Conservation (phyloP, 768 basidiomycete species). For the Rhodotorula graminis region DNA sequence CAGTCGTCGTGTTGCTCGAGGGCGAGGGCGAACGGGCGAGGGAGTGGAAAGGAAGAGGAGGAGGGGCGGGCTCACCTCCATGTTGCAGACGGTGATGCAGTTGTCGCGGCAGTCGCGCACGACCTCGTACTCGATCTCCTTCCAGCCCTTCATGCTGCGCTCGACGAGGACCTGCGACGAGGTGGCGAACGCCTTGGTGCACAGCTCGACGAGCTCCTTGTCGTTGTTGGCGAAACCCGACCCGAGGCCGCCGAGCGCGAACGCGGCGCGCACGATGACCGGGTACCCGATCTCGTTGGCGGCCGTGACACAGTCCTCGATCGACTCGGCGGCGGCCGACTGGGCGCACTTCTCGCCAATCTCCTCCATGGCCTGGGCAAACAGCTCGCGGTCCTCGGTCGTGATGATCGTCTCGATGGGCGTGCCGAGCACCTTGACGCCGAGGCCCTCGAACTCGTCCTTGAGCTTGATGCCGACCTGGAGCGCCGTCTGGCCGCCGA, state of each 20-base stretch:
- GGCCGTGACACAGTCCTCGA: constrained; percentile 75
- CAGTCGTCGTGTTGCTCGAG: not conserved
- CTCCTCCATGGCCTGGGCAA: constrained; percentile 87
- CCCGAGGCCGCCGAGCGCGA: constrained; percentile 90
- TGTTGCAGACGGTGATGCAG: constrained; percentile 99
- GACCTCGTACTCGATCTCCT: constrained; percentile 99
- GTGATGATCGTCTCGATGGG: constrained; percentile 95
- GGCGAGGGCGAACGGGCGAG: too few species aligned
- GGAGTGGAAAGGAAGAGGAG: not conserved
- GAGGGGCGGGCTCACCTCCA: constrained; percentile 72
- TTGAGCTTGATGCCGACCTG: constrained; percentile 96
- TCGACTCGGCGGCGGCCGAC: constrained; percentile 77
- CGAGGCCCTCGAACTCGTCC: constrained; percentile 85
- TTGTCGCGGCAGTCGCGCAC: constrained; percentile 96
- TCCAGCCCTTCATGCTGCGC: constrained; percentile 99
- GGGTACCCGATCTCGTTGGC: constrained; percentile 85
- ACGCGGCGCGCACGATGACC: constrained; percentile 93
- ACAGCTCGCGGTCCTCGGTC: constrained; percentile 92
- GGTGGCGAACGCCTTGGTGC: constrained; percentile 91
- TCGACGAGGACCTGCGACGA: constrained; percentile 98
- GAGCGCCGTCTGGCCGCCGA: constrained; percentile 95
- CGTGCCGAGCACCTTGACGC: constrained; percentile 89
- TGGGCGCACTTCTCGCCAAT: constrained; percentile 94
- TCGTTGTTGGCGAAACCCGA: constrained; percentile 95
- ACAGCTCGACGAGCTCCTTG: constrained; percentile 77